Conservation (phyloP, 1,139 yeast species). For the Kluyveromyces sp. region DNA sequence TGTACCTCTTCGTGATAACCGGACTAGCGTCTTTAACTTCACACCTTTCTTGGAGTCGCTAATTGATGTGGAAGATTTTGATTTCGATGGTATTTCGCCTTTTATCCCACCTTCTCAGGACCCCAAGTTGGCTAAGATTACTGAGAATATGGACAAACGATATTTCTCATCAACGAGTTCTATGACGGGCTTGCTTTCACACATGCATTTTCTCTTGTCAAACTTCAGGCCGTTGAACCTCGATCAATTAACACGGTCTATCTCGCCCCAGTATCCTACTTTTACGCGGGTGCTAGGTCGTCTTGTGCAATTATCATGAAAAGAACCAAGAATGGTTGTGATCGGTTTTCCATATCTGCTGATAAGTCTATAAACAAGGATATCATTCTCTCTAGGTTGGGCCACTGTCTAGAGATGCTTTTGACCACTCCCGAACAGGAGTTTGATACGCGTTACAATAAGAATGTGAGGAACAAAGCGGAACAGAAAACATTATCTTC, state of each 20-base stretch:
- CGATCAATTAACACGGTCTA: conserved; percentile 2
- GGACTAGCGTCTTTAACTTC: conserved; percentile 68
- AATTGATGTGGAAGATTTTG: conserved; percentile 60
- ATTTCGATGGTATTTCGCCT: conserved; percentile 47
- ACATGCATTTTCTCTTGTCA: conserved; percentile 63
- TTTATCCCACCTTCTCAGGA: conserved; percentile 71
- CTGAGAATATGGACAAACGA: conserved; percentile 35
- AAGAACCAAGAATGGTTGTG: conserved; percentile 31
- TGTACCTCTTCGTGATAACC: conserved; percentile 68
- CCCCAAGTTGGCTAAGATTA: conserved; percentile 40
- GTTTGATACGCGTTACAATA: conserved; percentile 35
- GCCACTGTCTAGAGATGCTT: conserved; percentile 68
- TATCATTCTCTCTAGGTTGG: conserved; percentile 66
- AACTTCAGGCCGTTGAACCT: conserved; percentile 37
- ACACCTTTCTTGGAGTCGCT: conserved; percentile 53
- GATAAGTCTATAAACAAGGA: conserved; percentile 67
- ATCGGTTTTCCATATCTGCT: conserved; percentile 56
- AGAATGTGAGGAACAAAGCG: conserved; percentile 12
- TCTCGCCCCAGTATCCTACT: conserved; percentile 16
- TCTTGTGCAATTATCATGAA: conserved; percentile 40
- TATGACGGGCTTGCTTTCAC: conserved; percentile 68
- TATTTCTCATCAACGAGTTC: conserved; percentile 84
- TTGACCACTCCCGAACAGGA: conserved; percentile 51
- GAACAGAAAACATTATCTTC: conserved; percentile 2
- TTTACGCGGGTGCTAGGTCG: conserved; percentile 33